Evolutionary conservation across 257 asterid genomes (phyloP).

Genomic region (Knoxia roxburghii): DNA sequence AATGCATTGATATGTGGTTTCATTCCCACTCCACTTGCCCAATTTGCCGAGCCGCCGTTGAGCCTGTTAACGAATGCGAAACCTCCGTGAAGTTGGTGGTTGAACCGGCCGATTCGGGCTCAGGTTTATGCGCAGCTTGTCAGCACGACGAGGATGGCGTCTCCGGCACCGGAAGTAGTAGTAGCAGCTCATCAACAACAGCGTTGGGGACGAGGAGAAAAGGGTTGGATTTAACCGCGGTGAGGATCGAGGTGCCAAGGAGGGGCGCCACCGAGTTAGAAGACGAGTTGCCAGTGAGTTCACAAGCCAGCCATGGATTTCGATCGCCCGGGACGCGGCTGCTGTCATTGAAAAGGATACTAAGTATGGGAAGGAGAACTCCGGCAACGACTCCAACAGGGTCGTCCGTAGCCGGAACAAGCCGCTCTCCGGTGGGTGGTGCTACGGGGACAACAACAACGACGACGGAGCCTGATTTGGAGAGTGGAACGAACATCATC

Average conservation of each 20-base stretch:
- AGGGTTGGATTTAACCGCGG: constrained; percentile 38
- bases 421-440: constrained; percentile 13
- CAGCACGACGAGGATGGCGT: constrained; percentile 18
- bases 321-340: constrained; percentile 51
- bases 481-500: no score
- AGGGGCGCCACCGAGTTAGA: constrained; percentile 26
- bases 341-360: constrained; percentile 48
- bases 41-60: constrained; percentile 70
- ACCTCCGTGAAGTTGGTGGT: background rate
- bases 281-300: constrained; percentile 38
- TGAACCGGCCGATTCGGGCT: constrained; percentile 33
- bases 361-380: constrained; percentile 55
- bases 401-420: constrained; percentile 27
- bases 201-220: constrained; percentile 41
- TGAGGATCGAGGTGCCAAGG: constrained; percentile 60
- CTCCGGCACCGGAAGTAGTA: background rate
- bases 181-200: constrained; percentile 14
- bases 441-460: no score
- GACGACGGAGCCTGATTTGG: constrained; percentile 14
- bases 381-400: constrained; percentile 40
- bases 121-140: constrained; percentile 24
- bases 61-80: constrained; percentile 27
- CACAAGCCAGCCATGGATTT: constrained; percentile 32
- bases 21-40: constrained; percentile 80
- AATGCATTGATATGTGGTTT: constrained; percentile 90